phyloP scores from a whole-genome alignment of 345 rosid genomes.

The Lepidium aucheri region DNA sequence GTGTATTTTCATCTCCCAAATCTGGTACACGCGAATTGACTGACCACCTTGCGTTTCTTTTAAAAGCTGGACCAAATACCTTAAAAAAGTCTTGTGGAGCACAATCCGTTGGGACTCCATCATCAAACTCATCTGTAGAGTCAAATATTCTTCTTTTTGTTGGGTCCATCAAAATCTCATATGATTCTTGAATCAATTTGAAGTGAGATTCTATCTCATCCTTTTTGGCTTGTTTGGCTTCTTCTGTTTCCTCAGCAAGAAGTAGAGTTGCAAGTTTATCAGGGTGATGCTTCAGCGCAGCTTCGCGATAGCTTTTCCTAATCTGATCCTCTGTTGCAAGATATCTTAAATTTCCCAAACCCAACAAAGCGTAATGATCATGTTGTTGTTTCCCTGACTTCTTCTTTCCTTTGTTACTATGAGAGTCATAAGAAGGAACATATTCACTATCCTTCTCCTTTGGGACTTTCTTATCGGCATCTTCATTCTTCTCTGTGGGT shows the following conservation, averaged over 20 bases:
- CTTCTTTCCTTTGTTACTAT: conserved; percentile 56
- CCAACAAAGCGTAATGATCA: conserved; percentile 92
- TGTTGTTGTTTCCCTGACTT: conserved; percentile 60
- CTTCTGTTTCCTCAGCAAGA: conserved; percentile 78
- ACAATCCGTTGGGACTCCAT: conserved; percentile 81
- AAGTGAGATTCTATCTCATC: conserved; percentile 87
- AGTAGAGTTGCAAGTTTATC: conserved; percentile 87
- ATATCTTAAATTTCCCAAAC: conserved; percentile 77
- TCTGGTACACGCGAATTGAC: conserved; percentile 55
- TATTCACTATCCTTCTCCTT: conserved; percentile 46
- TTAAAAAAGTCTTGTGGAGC: conserved; percentile 82
- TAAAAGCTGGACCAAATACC: conserved; percentile 94
- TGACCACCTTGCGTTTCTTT: conserved; percentile 97
- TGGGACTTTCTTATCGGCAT: conserved; percentile 38
- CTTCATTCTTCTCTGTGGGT: conserved; percentile 6
- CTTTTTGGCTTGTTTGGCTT: conserved; percentile 78
- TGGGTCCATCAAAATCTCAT: conserved; percentile 81
- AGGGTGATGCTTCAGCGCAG: conserved; percentile 88
- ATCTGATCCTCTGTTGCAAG: conserved; percentile 98
- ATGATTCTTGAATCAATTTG: conserved; percentile 82
- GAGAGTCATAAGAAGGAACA: conserved; percentile 66
- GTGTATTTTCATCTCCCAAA: conserved; percentile 63
- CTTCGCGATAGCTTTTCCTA: conserved; percentile 74
- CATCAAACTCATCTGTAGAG: conserved; percentile 96
- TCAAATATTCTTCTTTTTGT: conserved; percentile 79